Percentiles rank a stretch among this genome's conserved stretches.
Evolutionary conservation across 345 rosid genomes (phyloP).

Genomic region (Ceriops tagal): DNA sequence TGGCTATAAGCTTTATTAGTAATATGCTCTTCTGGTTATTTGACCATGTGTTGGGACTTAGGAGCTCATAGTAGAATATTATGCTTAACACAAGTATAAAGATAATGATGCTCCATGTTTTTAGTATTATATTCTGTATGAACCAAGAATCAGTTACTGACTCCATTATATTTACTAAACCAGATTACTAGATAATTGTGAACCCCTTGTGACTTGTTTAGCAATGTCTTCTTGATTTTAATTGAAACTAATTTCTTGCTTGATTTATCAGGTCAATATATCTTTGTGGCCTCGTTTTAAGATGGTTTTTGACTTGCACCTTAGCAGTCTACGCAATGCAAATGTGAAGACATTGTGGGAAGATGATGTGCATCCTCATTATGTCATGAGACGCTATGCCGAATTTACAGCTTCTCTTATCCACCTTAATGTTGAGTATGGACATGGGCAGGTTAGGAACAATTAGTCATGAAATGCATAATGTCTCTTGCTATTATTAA

Average conservation of each 20-base stretch:
- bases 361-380: conserved; percentile 98
- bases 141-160: too few relatives aligned
- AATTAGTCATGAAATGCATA: background rate
- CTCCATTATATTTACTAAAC: too few relatives aligned
- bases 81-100: too few relatives aligned
- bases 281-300: conserved; percentile 98
- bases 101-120: too few relatives aligned
- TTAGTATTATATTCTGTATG: too few relatives aligned
- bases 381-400: conserved; percentile 99
- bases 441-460: conserved; percentile 86
- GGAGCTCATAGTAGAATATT: background rate
- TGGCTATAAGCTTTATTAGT: background rate
- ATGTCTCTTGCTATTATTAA: background rate
- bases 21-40: background rate
- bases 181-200: background rate
- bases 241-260: conserved; percentile 11
- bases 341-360: conserved; percentile 87
- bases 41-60: background rate
- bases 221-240: background rate
- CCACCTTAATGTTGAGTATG: conserved; percentile 89
- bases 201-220: background rate
- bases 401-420: conserved; percentile 96
- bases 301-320: conserved; percentile 89
- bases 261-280: conserved; percentile 75
- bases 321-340: conserved; percentile 89